These are phyloP conservation scores for Hortiboletus campestris DNA, from an alignment of 768 basidiomycete genomes.

Conservation along the genomic window DNA sequence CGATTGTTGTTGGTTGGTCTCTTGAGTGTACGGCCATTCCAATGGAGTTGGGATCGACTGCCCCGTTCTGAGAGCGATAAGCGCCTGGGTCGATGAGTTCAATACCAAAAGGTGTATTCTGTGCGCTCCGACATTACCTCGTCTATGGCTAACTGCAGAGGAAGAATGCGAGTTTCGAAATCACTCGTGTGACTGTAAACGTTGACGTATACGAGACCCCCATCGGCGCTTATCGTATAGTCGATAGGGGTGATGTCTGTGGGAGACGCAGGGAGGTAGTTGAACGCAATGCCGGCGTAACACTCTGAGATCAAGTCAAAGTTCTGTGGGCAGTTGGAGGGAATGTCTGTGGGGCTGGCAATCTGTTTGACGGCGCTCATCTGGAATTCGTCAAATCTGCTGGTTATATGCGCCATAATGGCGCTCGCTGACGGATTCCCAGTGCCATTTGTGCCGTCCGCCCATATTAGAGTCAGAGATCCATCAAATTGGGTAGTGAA, in stretches of 20 bases:
- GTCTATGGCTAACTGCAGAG: slow-evolving; percentile 77
- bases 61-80: slow-evolving; percentile 68
- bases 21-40: slow-evolving; percentile 71
- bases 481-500: slow-evolving; percentile 52
- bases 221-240: slow-evolving; percentile 71
- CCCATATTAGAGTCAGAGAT: slow-evolving; percentile 59
- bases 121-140: slow-evolving; percentile 37
- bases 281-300: slow-evolving; percentile 65
- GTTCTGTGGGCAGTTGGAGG: slow-evolving; percentile 64
- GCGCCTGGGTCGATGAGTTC: slow-evolving; percentile 44
- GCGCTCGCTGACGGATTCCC: slow-evolving; percentile 53
- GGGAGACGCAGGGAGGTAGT: slow-evolving; percentile 46
- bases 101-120: neutral
- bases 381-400: slow-evolving; percentile 49
- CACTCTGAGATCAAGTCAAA: slow-evolving; percentile 69
- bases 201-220: slow-evolving; percentile 61
- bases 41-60: slow-evolving; percentile 52
- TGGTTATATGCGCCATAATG: slow-evolving; percentile 61
- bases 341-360: slow-evolving; percentile 47
- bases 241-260: slow-evolving; percentile 42
- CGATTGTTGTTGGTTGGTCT: slow-evolving; percentile 63
- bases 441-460: slow-evolving; percentile 59
- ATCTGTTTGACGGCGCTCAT: slow-evolving; percentile 49
- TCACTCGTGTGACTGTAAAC: slow-evolving; percentile 65
- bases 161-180: slow-evolving; percentile 64